phyloP scores from a whole-genome alignment of 2,329 filamentous ascomycete species.

The Aschersonia sp. region DNA sequence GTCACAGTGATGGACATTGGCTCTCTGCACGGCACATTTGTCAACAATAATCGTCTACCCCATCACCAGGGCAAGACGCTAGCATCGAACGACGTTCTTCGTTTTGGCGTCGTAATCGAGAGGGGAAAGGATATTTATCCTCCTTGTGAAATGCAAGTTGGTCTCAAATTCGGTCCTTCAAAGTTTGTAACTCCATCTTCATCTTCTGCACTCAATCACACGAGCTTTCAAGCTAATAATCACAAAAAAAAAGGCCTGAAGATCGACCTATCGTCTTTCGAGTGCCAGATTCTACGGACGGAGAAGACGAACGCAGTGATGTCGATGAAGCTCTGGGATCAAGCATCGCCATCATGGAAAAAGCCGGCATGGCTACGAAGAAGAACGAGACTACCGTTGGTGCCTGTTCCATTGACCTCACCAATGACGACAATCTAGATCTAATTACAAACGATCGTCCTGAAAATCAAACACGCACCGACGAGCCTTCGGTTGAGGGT shows the following conservation, averaged over 20 bases:
- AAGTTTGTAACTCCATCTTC: constrained; percentile 8
- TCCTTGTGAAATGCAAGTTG: constrained; percentile 21
- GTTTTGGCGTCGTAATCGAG: constrained; percentile 21
- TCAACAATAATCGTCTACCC: constrained; percentile 19
- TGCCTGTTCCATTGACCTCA: constrained; percentile 9
- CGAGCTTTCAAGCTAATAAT: background rate
- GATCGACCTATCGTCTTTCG: constrained; percentile 19
- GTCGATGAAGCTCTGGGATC: constrained; percentile 12
- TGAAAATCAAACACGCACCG: too few species aligned
- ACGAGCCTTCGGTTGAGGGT: too few species aligned
- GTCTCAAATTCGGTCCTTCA: constrained; percentile 13
- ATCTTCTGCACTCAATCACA: too few species aligned
- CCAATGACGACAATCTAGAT: constrained; percentile 1
- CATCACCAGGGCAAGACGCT: constrained; percentile 8
- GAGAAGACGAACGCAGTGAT: constrained; percentile 14
- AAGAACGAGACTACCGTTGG: constrained; percentile 7
- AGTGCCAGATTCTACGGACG: constrained; percentile 27
- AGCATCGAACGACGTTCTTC: constrained; percentile 15
- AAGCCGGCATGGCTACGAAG: constrained; percentile 11
- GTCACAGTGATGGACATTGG: constrained; percentile 29
- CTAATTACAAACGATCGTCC: too few species aligned
- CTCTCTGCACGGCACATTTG: constrained; percentile 39
- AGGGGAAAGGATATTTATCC: constrained; percentile 19
- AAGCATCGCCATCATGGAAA: constrained; percentile 12
- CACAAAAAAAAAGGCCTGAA: constrained; percentile 8